These are phyloP conservation scores for Xylariaceae sp. DNA, from an alignment of 2,329 filamentous ascomycete genomes.

Conservation along the genomic window DNA sequence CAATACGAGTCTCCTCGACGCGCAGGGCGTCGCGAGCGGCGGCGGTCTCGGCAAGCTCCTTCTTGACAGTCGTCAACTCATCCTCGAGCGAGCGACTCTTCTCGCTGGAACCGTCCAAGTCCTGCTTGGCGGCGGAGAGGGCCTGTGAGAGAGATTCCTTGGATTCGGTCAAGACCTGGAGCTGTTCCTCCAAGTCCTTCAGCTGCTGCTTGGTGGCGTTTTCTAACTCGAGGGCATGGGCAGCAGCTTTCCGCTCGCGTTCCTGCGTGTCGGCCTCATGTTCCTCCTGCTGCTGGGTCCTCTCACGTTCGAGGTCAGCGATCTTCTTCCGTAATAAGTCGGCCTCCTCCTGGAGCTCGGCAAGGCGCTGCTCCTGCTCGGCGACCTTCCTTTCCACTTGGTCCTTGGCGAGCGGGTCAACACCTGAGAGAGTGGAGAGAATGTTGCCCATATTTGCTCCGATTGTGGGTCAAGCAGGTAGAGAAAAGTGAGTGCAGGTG, in stretches of 20 bases:
- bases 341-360: slow-evolving; percentile 34
- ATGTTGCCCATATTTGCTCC: slow-evolving; percentile 36
- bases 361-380: slow-evolving; percentile 37
- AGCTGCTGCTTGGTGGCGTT: slow-evolving; percentile 22
- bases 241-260: slow-evolving; percentile 27
- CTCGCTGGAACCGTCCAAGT: slow-evolving; percentile 34
- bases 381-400: slow-evolving; percentile 35
- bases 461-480: not conserved
- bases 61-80: slow-evolving; percentile 33
- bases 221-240: slow-evolving; percentile 27
- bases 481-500: not conserved
- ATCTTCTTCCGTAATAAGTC: slow-evolving; percentile 38
- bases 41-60: slow-evolving; percentile 33
- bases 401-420: slow-evolving; percentile 33
- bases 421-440: slow-evolving; percentile 37
- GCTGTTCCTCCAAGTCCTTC: slow-evolving; percentile 24
- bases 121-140: slow-evolving; percentile 32
- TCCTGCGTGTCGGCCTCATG: slow-evolving; percentile 35
- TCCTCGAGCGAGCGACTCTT: slow-evolving; percentile 33
- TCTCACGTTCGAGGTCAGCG: slow-evolving; percentile 31
- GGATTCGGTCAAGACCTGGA: slow-evolving; percentile 21
- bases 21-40: slow-evolving; percentile 33
- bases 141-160: slow-evolving; percentile 29
- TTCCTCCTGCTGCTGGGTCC: slow-evolving; percentile 31
- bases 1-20: slow-evolving; percentile 23